Conservation (phyloP, 805 yeast genomes). For the Metschnikowia lachancei region DNA sequence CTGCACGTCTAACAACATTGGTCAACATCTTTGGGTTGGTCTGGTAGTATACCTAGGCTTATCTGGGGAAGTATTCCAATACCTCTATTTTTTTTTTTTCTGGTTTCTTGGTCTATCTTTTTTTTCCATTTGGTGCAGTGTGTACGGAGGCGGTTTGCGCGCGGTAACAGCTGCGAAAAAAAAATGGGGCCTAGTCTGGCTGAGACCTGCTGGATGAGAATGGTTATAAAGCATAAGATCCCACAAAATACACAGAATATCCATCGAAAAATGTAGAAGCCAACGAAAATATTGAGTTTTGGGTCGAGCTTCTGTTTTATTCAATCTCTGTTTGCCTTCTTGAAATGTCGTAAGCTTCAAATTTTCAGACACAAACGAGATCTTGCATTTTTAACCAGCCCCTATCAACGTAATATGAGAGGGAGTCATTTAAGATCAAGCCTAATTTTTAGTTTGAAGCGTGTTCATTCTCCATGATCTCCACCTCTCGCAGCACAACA, state of each 20-base stretch:
- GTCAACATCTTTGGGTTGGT: conserved; percentile 5
- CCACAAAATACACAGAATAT: too few relatives aligned
- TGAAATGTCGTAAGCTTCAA: too few relatives aligned
- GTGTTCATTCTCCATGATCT: conserved; percentile 10
- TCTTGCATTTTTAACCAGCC: too few relatives aligned
- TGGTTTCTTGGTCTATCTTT: not conserved
- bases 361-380: too few relatives aligned
- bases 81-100: not conserved
- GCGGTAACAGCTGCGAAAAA: conserved; percentile 9
- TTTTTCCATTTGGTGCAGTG: conserved; percentile 1
- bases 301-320: too few relatives aligned
- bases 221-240: too few relatives aligned
- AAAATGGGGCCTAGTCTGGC: not conserved
- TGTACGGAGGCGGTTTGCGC: not conserved
- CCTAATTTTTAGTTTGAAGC: too few relatives aligned
- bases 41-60: not conserved
- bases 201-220: not conserved
- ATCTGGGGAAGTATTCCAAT: not conserved
- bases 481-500: conserved; percentile 28
- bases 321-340: too few relatives aligned
- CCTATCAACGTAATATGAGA: too few relatives aligned
- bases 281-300: too few relatives aligned
- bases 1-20: conserved; percentile 2
- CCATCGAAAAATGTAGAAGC: too few relatives aligned
- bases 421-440: too few relatives aligned